Base-by-base conservation (phyloP, 257 asterid species). In the Nicotiana tabacum region DNA sequence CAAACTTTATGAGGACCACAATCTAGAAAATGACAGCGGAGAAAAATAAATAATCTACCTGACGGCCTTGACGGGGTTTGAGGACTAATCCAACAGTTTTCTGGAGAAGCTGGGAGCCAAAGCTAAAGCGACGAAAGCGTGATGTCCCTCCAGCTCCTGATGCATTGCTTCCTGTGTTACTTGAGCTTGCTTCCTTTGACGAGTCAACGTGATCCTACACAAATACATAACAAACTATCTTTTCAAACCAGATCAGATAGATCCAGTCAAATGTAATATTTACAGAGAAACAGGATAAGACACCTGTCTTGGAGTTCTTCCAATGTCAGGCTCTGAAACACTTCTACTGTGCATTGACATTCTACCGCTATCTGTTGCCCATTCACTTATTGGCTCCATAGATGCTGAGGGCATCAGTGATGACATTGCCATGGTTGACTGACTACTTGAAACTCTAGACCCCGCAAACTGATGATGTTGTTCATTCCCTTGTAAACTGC, bases 271-370 rank as follows among this genome's bases (percentile, higher is more conserved):
- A 53, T 7, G 39, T 57, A 80, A 46, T 60, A 21, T 62, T 51
- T 76, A 81, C 37, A 51, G 66, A 74, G 65, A 67, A 85, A 9
- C 61, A 64, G 61, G 64, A 72, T 68, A 82, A 85, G 86, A 82
- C 86, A 96, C 99, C 99, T 96, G 97, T 89, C 87, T 89, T 58
- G 97, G 98, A 88, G 90, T 94, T 90, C 97, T 92, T 66, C 99
- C 98, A 61, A 96, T 90, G 90, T 96, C 96, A 18, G 99, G 99
- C 89, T 96, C 99, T 35, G 99, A 96, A 84, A 91, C 92, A 90
- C 99, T 96, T 89, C 99, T 86, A 58, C 90, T 88, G 80, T 96
- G 98, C 92, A 86, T 90, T 1, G 86, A 51, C 91, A 48, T 93
- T 88, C 87, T 85, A 85, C 68, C 86, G 81, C 85, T 81, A 85